phyloP scores from a whole-genome alignment of 164 flowering plant genomes.

The Paratinospora sagittata region DNA sequence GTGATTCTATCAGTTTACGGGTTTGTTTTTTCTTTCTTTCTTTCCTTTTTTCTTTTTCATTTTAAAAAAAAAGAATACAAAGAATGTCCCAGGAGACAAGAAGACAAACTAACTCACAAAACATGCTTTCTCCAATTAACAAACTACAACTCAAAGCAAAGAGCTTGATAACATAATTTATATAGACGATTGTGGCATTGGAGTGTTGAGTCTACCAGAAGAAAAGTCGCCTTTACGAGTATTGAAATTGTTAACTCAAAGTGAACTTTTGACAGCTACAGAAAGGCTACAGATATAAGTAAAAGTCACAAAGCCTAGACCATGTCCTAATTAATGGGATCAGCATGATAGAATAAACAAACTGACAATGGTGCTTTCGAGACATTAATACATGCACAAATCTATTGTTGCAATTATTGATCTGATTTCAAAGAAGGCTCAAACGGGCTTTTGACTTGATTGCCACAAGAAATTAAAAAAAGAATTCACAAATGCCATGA shows the following conservation, averaged over 20 bases:
- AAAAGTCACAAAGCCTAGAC: not conserved
- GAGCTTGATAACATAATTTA: not conserved
- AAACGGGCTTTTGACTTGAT: no score
- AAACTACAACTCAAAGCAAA: not conserved
- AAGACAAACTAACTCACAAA: not conserved
- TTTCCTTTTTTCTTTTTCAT: no score
- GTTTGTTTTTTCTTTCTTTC: no score
- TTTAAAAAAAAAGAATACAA: not conserved
- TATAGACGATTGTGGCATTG: not conserved
- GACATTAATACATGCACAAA: no score
- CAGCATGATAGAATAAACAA: no score
- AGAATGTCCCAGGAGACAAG: not conserved
- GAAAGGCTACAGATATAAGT: not conserved
- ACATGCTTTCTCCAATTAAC: no score
- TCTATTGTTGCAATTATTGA: no score
- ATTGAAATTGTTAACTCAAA: not conserved
- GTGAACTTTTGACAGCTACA: not conserved
- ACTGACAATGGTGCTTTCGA: no score
- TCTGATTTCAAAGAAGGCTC: no score
- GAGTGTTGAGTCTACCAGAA: not conserved
- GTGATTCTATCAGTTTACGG: constrained; percentile 1
- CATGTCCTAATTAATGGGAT: not conserved
- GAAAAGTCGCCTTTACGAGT: not conserved
- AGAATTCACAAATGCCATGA: no score
- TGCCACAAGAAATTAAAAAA: no score